Conservation (phyloP, 768 basidiomycete genomes). For the Crucibulum laeve region DNA sequence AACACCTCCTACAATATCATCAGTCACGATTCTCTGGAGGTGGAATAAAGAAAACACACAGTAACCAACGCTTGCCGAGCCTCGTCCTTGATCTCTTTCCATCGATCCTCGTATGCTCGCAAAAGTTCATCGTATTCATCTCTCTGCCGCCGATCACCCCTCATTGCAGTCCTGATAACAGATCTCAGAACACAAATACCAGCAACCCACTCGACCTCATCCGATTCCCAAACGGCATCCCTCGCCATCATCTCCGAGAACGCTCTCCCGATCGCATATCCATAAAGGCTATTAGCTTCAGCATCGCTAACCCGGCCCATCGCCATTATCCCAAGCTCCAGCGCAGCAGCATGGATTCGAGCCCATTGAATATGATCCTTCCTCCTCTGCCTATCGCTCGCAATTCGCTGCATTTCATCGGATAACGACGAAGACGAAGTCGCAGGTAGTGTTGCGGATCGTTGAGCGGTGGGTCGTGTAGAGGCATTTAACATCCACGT, state of each 20-base stretch:
- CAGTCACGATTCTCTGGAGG: not conserved
- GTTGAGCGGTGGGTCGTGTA: conserved; percentile 11
- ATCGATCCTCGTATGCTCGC: conserved; percentile 55
- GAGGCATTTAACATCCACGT: conserved; percentile 41
- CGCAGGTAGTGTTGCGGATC: not conserved
- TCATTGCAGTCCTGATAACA: conserved; percentile 49
- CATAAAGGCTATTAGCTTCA: conserved; percentile 39
- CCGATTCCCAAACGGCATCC: conserved; percentile 63
- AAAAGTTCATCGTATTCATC: conserved; percentile 53
- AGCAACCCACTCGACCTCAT: conserved; percentile 68
- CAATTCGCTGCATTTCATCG: conserved; percentile 63
- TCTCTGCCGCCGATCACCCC: conserved; percentile 41
- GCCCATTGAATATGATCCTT: conserved; percentile 69
- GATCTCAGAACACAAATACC: conserved; percentile 56
- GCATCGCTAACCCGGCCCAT: conserved; percentile 34
- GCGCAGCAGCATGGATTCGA: conserved; percentile 58
- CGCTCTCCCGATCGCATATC: conserved; percentile 36
- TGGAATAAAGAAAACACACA: conserved; percentile 26
- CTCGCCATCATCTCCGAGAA: conserved; percentile 59
- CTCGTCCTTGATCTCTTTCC: conserved; percentile 72
- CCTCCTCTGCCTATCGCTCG: conserved; percentile 51
- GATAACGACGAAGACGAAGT: conserved; percentile 32
- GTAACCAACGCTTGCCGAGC: conserved; percentile 58
- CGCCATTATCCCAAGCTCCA: conserved; percentile 52
- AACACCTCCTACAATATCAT: conserved; percentile 37